These are phyloP conservation scores for Aegilops umbellulata DNA, from an alignment of 176 grass and related monocot species.

Conservation along the genomic window DNA sequence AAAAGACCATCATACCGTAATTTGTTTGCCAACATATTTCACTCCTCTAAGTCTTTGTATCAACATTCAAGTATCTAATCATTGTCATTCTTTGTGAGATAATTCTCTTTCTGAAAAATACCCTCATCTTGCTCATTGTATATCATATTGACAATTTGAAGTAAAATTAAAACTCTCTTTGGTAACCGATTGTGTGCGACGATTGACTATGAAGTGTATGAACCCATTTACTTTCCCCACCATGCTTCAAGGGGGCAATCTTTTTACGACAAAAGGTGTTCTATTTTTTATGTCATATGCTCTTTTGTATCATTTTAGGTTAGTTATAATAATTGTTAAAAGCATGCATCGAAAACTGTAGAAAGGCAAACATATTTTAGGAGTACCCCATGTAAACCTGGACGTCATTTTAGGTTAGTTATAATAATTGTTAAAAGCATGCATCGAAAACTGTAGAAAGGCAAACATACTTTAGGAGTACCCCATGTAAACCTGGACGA, in stretches of 20 bases:
- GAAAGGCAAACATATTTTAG: not conserved
- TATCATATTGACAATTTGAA: not conserved
- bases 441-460: not conserved
- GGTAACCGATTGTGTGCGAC: not conserved
- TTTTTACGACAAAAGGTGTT: not conserved
- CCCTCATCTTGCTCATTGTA: not conserved
- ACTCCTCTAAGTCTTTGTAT: not conserved
- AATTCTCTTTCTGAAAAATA: not conserved
- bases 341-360: not conserved
- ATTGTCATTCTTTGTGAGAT: not conserved
- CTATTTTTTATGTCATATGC: not conserved
- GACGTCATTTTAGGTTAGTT: not conserved
- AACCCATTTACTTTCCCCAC: not conserved
- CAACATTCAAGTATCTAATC: not conserved
- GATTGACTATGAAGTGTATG: not conserved
- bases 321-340: not conserved
- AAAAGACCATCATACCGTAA: not conserved
- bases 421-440: not conserved
- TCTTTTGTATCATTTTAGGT: not conserved
- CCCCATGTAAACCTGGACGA: not conserved
- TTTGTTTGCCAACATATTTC: not conserved
- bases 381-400: not conserved
- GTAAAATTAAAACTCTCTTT: not conserved
- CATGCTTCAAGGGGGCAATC: not conserved
- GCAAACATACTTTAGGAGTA: not conserved